These are phyloP conservation scores for Panaeolus cyanescens DNA, from an alignment of 768 basidiomycete species.

Conservation along the genomic window DNA sequence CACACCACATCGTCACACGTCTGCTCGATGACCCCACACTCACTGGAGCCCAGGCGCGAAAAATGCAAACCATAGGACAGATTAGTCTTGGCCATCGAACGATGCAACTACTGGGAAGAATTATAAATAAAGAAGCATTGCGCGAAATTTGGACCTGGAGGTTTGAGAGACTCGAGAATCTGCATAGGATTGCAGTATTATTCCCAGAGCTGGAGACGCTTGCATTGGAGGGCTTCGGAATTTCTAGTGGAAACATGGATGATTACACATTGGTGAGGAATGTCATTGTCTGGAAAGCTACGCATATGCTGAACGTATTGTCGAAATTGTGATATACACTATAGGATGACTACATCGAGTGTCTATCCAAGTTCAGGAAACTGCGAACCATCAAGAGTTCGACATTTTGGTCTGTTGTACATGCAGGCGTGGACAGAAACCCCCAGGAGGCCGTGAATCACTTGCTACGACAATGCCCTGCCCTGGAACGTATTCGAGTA, in stretches of 20 bases:
- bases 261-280: constrained; percentile 15
- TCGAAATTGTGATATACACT: not conserved
- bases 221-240: constrained; percentile 21
- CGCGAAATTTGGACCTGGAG: constrained; percentile 23
- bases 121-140: constrained; percentile 15
- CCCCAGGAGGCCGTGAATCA: constrained; percentile 8
- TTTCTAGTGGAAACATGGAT: constrained; percentile 10
- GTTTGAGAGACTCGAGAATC: constrained; percentile 19
- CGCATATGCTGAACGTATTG: not conserved
- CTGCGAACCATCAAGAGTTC: constrained; percentile 18
- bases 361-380: constrained; percentile 15
- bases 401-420: constrained; percentile 18
- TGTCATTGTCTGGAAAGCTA: not conserved
- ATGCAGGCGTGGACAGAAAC: constrained; percentile 3
- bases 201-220: constrained; percentile 20
- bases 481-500: constrained; percentile 15
- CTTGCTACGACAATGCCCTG: constrained; percentile 13
- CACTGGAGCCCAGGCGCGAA: not conserved
- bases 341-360: constrained; percentile 23
- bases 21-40: constrained; percentile 18
- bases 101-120: constrained; percentile 15
- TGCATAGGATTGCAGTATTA: constrained; percentile 14
- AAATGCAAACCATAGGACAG: constrained; percentile 20
- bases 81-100: constrained; percentile 19
- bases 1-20: constrained; percentile 14